Base-by-base conservation (phyloP, 2,329 filamentous ascomycete genomes). In the Chaetomiaceae sp. region DNA sequence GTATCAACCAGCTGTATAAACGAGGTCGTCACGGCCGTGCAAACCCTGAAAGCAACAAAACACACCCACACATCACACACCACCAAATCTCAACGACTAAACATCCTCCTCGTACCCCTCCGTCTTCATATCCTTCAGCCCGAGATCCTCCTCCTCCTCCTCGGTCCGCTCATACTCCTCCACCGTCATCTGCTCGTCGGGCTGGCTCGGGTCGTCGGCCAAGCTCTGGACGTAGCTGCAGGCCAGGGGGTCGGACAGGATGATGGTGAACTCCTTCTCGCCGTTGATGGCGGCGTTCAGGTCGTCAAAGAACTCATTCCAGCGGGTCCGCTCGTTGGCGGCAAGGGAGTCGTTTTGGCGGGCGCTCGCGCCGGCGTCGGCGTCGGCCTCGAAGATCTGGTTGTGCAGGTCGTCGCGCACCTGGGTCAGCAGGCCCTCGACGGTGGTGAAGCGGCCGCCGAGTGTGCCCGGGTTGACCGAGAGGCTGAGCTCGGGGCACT, bases 161-260 rank as follows among this genome's bases (percentile, higher is more conserved):
- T 86, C 83, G 0, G 92, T 96, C 54, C 93, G 80, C 53, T 87
- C 81, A 67, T 99, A 99, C 25, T 88, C 86, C 70, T 89, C 87
- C 3, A 81, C 77, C 51, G 79, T 82, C 65, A 99, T 86, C 70
- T 93, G 86, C 14, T 85, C 85, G 64, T 99, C 93, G 0, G 74
- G 71, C 41, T 77, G 63, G 30, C 74, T 73, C 2, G 87, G 85
- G 58, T 90, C 86, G 20, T 89, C 83, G 4, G 83, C 87, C 54
- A 95, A 77, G 62, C 91, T 89, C 72, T 99, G 93, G 40, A 99
- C 87, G 65, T 95, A 99, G 64, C 89, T 96, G 67, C 87, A 88
- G 10, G 91, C 93, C 56, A 97, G 74, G 0, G 93, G 93, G 66
- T 99, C 93, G 55, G 85, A 82, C 31, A 99, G 78, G 5, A 93